A percentile compares a stretch with the other conserved stretches of the same genome.
Evolutionary conservation across 2,329 filamentous ascomycete species (phyloP).

Genomic region (Nannizziopsis arthrosporioides): DNA sequence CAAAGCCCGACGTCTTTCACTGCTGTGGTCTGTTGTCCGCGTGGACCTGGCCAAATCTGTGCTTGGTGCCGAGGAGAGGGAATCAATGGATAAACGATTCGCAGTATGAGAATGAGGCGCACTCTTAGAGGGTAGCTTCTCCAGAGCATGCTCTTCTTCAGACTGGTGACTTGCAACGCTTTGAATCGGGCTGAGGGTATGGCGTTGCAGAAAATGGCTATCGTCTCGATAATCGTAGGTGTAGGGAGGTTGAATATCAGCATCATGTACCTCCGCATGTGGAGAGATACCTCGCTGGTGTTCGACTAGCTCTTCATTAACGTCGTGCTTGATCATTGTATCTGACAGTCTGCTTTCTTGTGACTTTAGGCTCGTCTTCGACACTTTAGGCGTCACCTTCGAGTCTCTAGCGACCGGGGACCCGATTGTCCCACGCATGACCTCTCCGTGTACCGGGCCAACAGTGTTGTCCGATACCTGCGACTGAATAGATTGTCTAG

Average conservation of each 20-base stretch:
- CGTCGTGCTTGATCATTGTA: conserved; percentile 2
- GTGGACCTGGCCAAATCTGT: conserved; percentile 46
- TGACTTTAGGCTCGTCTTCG: conserved; percentile 14
- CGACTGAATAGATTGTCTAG: conserved; percentile 74
- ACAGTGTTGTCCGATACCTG: conserved; percentile 63
- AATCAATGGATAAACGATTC: conserved; percentile 44
- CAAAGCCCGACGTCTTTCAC: conserved; percentile 41
- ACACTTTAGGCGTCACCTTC: conserved; percentile 38
- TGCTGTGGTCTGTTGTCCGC: conserved; percentile 42
- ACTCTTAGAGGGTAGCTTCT: conserved; percentile 37
- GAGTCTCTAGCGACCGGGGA: conserved; percentile 54
- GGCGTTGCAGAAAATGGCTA: conserved; percentile 21
- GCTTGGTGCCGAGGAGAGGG: conserved; percentile 47
- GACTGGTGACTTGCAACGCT: conserved; percentile 81
- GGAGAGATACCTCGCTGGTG: conserved; percentile 25
- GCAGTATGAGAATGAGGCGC: conserved; percentile 17
- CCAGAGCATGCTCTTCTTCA: conserved; percentile 50
- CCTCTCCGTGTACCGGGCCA: conserved; percentile 55
- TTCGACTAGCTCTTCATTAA: conserved; percentile 1
- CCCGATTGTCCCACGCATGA: conserved; percentile 47
- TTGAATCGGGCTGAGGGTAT: conserved; percentile 75
- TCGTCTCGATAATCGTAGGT: background rate
- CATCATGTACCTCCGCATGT: conserved; percentile 16
- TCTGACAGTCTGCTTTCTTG: conserved; percentile 3
- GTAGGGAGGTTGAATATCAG: background rate